Evolutionary conservation across 2,329 filamentous ascomycete species (phyloP), one percentile per base, ranked within the genome.

Genomic region (Neonectria neomacrospora): DNA sequence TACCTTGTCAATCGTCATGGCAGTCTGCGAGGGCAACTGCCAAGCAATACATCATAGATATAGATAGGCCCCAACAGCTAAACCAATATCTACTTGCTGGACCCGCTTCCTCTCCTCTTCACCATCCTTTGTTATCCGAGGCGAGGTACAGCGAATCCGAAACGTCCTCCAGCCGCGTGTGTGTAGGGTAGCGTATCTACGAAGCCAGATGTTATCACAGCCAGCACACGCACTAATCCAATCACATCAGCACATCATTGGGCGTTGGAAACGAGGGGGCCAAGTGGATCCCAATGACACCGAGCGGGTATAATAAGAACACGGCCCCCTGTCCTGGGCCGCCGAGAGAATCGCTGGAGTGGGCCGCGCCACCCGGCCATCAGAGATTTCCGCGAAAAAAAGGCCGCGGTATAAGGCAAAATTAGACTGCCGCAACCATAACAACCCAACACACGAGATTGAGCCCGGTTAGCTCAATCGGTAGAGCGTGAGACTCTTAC

Each of bases 401-500:
- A 16, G 22, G n/a, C 47, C 26, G 47, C 12, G 37, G 20, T 50
- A 50, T 50, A 50, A 50, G 28, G n/a, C 47, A 50, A 10, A 12
- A 32, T 32, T 50, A 8, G n/a, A 50, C 9, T 2, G 28, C 47
- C n/a, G 22, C 47, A n/a, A 50, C 26, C 47, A 50, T 12, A 18
- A 20, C 26, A 50, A 50, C 26, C 30, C 47, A 30, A 50, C 47
- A 34, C n/a, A 32, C 28, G 9, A 32, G 47, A 50, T 50, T 50
- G 47, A 50, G 68, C 68, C 68, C 67, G 72, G 71, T 71, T 74
- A 74, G 71, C 69, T 75, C 69, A 74, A 74, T 75, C 67, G 70
- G 72, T 88, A 89, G 86, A 89, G 86, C 85, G 86, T 88, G 83
- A 88, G 87, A 88, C 87, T 89, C 86, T 84, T 84, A 84, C 16